Conservation (phyloP, 2,329 filamentous ascomycete genomes). For the Colletotrichum spinosum region DNA sequence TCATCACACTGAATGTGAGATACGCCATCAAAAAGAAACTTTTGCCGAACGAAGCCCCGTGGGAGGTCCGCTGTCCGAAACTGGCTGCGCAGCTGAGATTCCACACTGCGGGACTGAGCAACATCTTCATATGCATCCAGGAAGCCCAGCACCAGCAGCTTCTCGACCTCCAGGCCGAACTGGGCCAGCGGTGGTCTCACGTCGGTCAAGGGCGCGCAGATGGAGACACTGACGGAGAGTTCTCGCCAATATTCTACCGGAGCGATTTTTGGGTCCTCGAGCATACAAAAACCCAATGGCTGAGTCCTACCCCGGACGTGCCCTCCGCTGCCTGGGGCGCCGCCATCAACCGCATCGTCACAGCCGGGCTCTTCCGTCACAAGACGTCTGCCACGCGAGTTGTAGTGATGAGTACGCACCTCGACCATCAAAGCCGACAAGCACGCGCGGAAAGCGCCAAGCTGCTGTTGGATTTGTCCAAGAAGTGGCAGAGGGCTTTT, state of each 20-base stretch:
- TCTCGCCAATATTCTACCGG: slow-evolving; percentile 82
- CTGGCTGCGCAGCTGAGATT: slow-evolving; percentile 67
- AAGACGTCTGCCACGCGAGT: slow-evolving; percentile 58
- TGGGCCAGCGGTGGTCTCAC: slow-evolving; percentile 68
- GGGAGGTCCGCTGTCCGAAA: slow-evolving; percentile 65
- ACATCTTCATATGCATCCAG: slow-evolving; percentile 74
- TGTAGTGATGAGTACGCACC: slow-evolving; percentile 74
- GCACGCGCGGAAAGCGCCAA: slow-evolving; percentile 69
- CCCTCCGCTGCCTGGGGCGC: slow-evolving; percentile 80
- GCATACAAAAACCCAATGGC: slow-evolving; percentile 75
- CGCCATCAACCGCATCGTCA: slow-evolving; percentile 68
- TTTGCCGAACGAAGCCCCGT: slow-evolving; percentile 65
- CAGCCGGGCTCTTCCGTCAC: slow-evolving; percentile 70
- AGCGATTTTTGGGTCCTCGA: slow-evolving; percentile 68
- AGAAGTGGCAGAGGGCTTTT: slow-evolving; percentile 44
- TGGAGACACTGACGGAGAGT: slow-evolving; percentile 76
- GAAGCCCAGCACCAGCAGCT: slow-evolving; percentile 74
- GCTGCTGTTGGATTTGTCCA: slow-evolving; percentile 65
- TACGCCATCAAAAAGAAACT: slow-evolving; percentile 67
- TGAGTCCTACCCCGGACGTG: slow-evolving; percentile 76
- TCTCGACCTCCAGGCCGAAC: slow-evolving; percentile 63
- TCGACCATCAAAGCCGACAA: slow-evolving; percentile 70
- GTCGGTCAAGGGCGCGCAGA: slow-evolving; percentile 75
- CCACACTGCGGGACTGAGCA: slow-evolving; percentile 60
- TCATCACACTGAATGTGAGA: slow-evolving; percentile 75